Percentiles rank a stretch among this genome's conserved stretches.
phyloP scores from a whole-genome alignment of 768 basidiomycete species.

The Amanita fuliginea region DNA sequence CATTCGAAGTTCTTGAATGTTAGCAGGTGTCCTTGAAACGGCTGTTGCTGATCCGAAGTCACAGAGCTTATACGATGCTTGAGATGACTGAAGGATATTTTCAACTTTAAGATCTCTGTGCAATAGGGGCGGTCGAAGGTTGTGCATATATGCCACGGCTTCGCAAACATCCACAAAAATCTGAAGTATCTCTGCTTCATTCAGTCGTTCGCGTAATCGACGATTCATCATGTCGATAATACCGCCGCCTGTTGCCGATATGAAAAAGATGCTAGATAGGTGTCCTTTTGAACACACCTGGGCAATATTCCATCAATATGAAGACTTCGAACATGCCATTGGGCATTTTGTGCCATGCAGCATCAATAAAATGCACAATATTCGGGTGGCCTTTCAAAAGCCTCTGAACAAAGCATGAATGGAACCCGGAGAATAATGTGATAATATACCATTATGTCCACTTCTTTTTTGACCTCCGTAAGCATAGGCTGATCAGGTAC shows the following conservation, averaged over 20 bases:
- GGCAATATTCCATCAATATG: conserved; percentile 97
- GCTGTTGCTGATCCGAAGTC: conserved; percentile 93
- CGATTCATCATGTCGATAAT: conserved; percentile 99
- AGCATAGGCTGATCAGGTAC: conserved; percentile 86
- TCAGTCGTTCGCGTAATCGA: conserved; percentile 85
- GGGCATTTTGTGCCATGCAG: conserved; percentile 78
- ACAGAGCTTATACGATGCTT: conserved; percentile 86
- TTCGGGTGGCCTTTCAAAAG: conserved; percentile 88
- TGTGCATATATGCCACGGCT: conserved; percentile 95
- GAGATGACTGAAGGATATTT: conserved; percentile 86
- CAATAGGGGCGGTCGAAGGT: conserved; percentile 77
- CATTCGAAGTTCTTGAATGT: conserved; percentile 73
- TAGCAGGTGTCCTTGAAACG: conserved; percentile 65
- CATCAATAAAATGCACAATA: conserved; percentile 93
- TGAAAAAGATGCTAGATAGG: conserved; percentile 3
- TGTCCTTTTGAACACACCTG: conserved; percentile 39
- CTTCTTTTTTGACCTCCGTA: conserved; percentile 92
- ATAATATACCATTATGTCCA: conserved; percentile 87
- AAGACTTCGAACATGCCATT: conserved; percentile 90
- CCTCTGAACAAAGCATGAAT: conserved; percentile 44
- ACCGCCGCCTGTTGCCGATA: conserved; percentile 60
- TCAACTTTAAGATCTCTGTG: conserved; percentile 99
- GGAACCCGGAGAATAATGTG: conserved; percentile 7
- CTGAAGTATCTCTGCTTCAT: conserved; percentile 92
- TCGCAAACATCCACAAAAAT: conserved; percentile 98